These are phyloP conservation scores for Narthecium ossifragum DNA, from an alignment of 106 monocot genomes.

Conservation along the genomic window DNA sequence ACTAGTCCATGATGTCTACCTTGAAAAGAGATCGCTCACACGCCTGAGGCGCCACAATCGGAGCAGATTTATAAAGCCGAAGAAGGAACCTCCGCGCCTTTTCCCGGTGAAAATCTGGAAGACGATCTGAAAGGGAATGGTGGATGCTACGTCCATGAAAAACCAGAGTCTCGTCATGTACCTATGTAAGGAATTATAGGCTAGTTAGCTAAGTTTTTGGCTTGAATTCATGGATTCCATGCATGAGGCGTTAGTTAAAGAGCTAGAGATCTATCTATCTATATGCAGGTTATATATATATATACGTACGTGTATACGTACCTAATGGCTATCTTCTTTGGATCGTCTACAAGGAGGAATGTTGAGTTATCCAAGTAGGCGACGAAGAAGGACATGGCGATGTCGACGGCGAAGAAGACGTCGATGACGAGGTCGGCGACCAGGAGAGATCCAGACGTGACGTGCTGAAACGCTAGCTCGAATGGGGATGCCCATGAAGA, in stretches of 20 bases:
- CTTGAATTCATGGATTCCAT: background rate
- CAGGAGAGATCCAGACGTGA: conserved; percentile 5
- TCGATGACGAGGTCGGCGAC: conserved; percentile 15
- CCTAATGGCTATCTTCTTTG: conserved; percentile 22
- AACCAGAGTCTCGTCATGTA: conserved; percentile 23
- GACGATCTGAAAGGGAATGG: conserved; percentile 21
- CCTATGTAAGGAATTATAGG: background rate
- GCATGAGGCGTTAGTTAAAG: no score
- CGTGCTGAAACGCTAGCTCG: conserved; percentile 18
- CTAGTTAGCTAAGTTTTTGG: background rate
- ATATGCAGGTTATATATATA: background rate
- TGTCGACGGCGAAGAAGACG: conserved; percentile 31
- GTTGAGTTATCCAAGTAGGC: conserved; percentile 23
- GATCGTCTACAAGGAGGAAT: conserved; percentile 23
- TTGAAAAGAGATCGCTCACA: conserved; percentile 22
- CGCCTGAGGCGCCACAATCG: conserved; percentile 33
- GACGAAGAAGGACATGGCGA: conserved; percentile 29
- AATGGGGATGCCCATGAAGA: conserved; percentile 36
- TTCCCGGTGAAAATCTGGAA: conserved; percentile 10
- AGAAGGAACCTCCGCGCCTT: conserved; percentile 4
- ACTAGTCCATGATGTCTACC: background rate
- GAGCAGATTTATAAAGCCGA: conserved; percentile 25
- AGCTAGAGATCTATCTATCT: background rate
- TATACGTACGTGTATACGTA: background rate
- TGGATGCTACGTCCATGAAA: conserved; percentile 31